phyloP scores from a whole-genome alignment of 2,329 filamentous ascomycete species.

The Nemania sp. region DNA sequence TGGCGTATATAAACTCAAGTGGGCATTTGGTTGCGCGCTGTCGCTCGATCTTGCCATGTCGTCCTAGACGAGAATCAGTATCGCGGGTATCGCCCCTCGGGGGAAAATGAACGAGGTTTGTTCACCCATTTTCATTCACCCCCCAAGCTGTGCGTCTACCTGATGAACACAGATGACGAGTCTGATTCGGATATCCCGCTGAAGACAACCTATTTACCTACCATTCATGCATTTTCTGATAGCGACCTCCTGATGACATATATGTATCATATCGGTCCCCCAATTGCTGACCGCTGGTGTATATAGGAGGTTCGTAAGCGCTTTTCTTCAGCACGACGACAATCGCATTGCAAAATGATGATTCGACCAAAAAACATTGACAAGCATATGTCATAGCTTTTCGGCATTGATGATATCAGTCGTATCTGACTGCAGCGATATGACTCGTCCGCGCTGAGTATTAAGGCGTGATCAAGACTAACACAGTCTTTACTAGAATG shows the following conservation, averaged over 20 bases:
- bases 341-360: conserved; percentile 66
- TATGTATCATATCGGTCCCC: not conserved
- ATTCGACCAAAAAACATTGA: conserved; percentile 78
- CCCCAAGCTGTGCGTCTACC: conserved; percentile 40
- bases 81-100: not conserved
- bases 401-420: conserved; percentile 55
- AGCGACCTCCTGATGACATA: conserved; percentile 13
- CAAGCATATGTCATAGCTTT: conserved; percentile 97
- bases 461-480: conserved; percentile 33
- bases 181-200: conserved; percentile 66
- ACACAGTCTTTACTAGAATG: conserved; percentile 31
- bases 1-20: not conserved
- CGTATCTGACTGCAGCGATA: conserved; percentile 48
- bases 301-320: conserved; percentile 24
- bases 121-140: not conserved
- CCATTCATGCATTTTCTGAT: conserved; percentile 61
- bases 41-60: not conserved
- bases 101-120: conserved; percentile 8
- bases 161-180: conserved; percentile 66
- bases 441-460: conserved; percentile 6
- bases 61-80: not conserved
- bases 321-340: conserved; percentile 1
- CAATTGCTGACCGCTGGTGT: conserved; percentile 16
- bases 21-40: not conserved
- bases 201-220: conserved; percentile 61